A percentile compares a stretch with the other conserved stretches of the same genome.
These are phyloP conservation scores for Fusarium illudens DNA, from an alignment of 2,329 filamentous ascomycete species.

Conservation along the genomic window DNA sequence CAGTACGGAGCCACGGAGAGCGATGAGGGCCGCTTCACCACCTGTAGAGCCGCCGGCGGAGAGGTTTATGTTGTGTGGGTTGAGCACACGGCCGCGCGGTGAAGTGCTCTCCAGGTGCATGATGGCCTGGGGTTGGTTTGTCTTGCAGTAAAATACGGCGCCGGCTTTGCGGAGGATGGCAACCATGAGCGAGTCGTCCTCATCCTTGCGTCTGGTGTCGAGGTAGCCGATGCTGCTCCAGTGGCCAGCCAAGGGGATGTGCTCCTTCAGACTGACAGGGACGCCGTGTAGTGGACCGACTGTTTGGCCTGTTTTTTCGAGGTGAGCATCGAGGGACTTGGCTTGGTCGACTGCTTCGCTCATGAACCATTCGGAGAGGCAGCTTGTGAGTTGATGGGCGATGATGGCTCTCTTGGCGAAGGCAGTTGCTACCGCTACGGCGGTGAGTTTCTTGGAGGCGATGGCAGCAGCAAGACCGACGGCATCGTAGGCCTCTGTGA, in stretches of 20 bases:
- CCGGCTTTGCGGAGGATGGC: constrained; percentile 65
- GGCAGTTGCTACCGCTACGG: constrained; percentile 54
- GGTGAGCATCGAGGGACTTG: constrained; percentile 52
- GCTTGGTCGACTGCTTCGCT: constrained; percentile 55
- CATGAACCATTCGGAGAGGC: constrained; percentile 62
- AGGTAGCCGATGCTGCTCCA: constrained; percentile 62
- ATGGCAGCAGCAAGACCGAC: constrained; percentile 52
- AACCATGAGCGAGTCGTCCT: constrained; percentile 64
- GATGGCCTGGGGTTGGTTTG: constrained; percentile 69
- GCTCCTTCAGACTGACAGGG: constrained; percentile 52
- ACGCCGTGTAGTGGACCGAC: constrained; percentile 38
- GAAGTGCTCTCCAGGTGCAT: constrained; percentile 66
- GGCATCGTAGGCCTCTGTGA: constrained; percentile 58
- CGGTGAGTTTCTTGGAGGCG: constrained; percentile 45
- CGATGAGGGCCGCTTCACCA: constrained; percentile 56
- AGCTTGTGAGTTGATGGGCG: constrained; percentile 65
- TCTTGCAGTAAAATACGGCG: constrained; percentile 57
- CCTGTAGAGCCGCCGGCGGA: constrained; percentile 71
- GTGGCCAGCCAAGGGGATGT: constrained; percentile 63
- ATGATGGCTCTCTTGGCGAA: constrained; percentile 62
- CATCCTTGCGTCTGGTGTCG: constrained; percentile 57
- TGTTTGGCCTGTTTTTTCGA: constrained; percentile 45
- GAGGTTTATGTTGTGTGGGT: constrained; percentile 66
- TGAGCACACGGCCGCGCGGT: constrained; percentile 66
- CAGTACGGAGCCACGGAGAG: constrained; percentile 49